A percentile compares a stretch with the other conserved stretches of the same genome.
Evolutionary conservation across 1,139 yeast genomes (phyloP).

Genomic region (Candida frijolesensis): DNA sequence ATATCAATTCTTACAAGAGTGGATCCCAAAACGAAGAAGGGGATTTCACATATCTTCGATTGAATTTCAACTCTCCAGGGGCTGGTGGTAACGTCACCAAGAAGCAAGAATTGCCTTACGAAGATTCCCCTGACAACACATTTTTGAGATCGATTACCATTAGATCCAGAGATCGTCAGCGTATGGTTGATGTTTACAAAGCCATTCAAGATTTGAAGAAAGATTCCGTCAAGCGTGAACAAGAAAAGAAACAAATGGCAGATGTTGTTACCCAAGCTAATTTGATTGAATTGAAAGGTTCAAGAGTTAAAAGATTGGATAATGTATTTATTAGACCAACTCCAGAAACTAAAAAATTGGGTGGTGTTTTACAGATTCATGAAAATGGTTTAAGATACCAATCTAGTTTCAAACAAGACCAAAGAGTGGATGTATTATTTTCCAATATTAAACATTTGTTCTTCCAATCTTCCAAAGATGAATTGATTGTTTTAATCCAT

Average conservation of each 20-base stretch:
- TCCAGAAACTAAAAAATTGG: constrained; percentile 92
- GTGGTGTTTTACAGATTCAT: constrained; percentile 89
- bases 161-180: constrained; percentile 87
- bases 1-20: constrained; percentile 88
- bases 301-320: constrained; percentile 84
- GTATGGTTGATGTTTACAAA: constrained; percentile 89
- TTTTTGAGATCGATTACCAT: constrained; percentile 87
- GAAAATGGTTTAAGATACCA: constrained; percentile 96
- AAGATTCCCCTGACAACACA: constrained; percentile 81
- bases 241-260: constrained; percentile 88
- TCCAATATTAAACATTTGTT: constrained; percentile 90
- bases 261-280: constrained; percentile 94
- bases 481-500: constrained; percentile 88
- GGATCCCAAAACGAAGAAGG: constrained; percentile 98
- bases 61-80: constrained; percentile 94
- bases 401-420: constrained; percentile 79
- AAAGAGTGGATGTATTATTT: constrained; percentile 83
- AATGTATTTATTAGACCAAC: constrained; percentile 92
- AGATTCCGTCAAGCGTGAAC: constrained; percentile 87
- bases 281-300: constrained; percentile 73
- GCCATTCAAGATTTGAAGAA: constrained; percentile 92
- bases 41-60: constrained; percentile 84
- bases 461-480: constrained; percentile 96
- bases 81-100: constrained; percentile 71
- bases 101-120: constrained; percentile 84